These are phyloP conservation scores for Wolfiporia cocos DNA, from an alignment of 1,284 basidiomycete species.

Conservation along the genomic window DNA sequence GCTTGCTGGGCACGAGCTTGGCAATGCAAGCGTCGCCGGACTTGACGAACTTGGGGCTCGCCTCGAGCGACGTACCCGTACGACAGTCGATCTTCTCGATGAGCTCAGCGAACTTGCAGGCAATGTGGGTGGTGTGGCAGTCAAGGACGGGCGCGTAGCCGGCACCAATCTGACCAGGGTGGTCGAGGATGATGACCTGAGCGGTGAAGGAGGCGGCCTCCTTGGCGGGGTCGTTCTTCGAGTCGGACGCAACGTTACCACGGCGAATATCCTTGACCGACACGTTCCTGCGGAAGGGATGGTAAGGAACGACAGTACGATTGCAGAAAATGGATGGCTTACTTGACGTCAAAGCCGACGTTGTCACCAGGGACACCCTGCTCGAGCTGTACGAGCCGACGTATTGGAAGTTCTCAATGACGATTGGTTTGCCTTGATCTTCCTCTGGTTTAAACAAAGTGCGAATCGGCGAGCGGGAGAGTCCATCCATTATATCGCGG, in stretches of 20 bases:
- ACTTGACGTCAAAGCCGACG: constrained; percentile 98
- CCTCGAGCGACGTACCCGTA: constrained; percentile 90
- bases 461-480: constrained; percentile 1
- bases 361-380: constrained; percentile 98
- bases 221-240: constrained; percentile 99
- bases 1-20: constrained; percentile 96
- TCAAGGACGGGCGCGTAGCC: constrained; percentile 98
- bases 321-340: constrained; percentile 22
- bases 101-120: constrained; percentile 98
- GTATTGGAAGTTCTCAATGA: constrained; percentile 29
- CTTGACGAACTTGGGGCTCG: constrained; percentile 94
- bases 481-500: constrained; percentile 10
- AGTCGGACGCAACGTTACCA: constrained; percentile 98
- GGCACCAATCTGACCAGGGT: constrained; percentile 99
- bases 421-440: neutral
- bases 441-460: constrained; percentile 6
- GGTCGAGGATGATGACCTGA: constrained; percentile 99
- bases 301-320: constrained; percentile 8
- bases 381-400: constrained; percentile 77
- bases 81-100: constrained; percentile 99
- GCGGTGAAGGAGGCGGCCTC: constrained; percentile 99
- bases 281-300: constrained; percentile 80
- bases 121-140: constrained; percentile 99
- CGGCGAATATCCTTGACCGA: constrained; percentile 99
- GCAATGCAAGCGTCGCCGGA: constrained; percentile 95